A percentile compares a stretch with the other conserved stretches of the same genome.
These are phyloP conservation scores for Aquanectria penicillioides DNA, from an alignment of 2,329 filamentous ascomycete species.

Conservation along the genomic window DNA sequence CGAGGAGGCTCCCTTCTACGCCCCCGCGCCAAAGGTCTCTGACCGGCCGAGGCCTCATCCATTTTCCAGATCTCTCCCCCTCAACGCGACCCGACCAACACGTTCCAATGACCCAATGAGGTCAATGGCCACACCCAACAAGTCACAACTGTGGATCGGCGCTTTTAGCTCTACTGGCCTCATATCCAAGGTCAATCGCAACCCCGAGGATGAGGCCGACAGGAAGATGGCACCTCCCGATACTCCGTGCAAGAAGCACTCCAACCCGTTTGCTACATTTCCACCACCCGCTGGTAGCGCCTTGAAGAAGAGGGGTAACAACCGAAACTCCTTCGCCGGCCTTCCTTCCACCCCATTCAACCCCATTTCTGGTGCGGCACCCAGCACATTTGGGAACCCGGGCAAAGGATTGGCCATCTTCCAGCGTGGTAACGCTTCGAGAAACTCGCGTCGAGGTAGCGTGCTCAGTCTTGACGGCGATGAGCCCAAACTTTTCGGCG, in stretches of 20 bases:
- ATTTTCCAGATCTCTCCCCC: conserved; percentile 52
- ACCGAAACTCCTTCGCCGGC: conserved; percentile 75
- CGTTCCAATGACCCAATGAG: conserved; percentile 45
- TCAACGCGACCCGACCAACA: conserved; percentile 50
- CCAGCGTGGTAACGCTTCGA: conserved; percentile 60
- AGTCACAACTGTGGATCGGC: conserved; percentile 70
- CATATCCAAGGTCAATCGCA: conserved; percentile 92
- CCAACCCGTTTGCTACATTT: conserved; percentile 74
- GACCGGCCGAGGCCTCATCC: conserved; percentile 45
- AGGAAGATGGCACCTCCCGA: conserved; percentile 82
- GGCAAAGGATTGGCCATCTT: conserved; percentile 75
- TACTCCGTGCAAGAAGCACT: conserved; percentile 92
- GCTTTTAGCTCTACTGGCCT: conserved; percentile 95
- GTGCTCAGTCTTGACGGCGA: conserved; percentile 85
- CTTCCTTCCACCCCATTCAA: conserved; percentile 86
- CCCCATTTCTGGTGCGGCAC: conserved; percentile 59
- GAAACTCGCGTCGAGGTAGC: conserved; percentile 68
- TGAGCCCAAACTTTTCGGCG: conserved; percentile 64
- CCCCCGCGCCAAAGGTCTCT: conserved; percentile 41
- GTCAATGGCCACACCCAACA: conserved; percentile 57
- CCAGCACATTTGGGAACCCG: conserved; percentile 63
- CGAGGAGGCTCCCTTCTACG: conserved; percentile 67
- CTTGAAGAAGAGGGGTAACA: conserved; percentile 70
- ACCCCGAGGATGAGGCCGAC: conserved; percentile 73
- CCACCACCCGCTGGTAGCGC: conserved; percentile 68